These are phyloP conservation scores for Pythium sp. DNA, from an alignment of 352 stramenopile species.

Conservation along the genomic window DNA sequence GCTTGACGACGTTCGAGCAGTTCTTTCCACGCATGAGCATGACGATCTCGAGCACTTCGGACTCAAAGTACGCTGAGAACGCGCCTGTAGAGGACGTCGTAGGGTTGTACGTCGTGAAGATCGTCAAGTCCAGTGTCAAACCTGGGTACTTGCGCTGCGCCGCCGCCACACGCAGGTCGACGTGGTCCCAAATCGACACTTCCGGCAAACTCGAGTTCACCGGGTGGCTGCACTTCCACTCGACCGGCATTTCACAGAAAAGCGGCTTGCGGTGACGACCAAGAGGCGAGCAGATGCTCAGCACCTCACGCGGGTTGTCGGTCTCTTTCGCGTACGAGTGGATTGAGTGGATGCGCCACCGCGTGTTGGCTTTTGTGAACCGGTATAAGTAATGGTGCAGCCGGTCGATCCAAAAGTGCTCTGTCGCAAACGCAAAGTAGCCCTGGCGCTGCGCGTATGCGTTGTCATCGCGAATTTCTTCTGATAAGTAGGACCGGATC, in stretches of 20 bases:
- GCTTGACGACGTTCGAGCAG: background rate
- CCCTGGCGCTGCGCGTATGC: background rate
- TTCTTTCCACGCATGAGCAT: constrained; percentile 23
- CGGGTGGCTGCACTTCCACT: constrained; percentile 11
- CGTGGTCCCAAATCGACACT: constrained; percentile 23
- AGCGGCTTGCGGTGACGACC: constrained; percentile 4
- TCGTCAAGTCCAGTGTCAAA: constrained; percentile 16
- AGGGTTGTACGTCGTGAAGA: constrained; percentile 19
- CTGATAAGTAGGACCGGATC: constrained; percentile 11
- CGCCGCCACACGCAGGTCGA: constrained; percentile 15
- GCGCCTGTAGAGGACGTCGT: constrained; percentile 4
- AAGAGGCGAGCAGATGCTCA: constrained; percentile 18
- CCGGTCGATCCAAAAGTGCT: constrained; percentile 32
- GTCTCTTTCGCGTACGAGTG: constrained; percentile 15
- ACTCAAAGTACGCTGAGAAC: constrained; percentile 17
- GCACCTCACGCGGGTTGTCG: background rate
- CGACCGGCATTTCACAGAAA: constrained; percentile 19
- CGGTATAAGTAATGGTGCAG: constrained; percentile 27
- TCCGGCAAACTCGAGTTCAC: constrained; percentile 10
- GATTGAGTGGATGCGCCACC: constrained; percentile 20
- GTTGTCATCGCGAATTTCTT: background rate
- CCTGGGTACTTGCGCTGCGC: constrained; percentile 16
- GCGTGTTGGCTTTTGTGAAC: constrained; percentile 16
- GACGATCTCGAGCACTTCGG: constrained; percentile 25
- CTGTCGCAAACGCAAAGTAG: constrained; percentile 17